phyloP scores from a whole-genome alignment of 2,329 filamentous ascomycete genomes.

The Sphaerulina vaccinii region DNA sequence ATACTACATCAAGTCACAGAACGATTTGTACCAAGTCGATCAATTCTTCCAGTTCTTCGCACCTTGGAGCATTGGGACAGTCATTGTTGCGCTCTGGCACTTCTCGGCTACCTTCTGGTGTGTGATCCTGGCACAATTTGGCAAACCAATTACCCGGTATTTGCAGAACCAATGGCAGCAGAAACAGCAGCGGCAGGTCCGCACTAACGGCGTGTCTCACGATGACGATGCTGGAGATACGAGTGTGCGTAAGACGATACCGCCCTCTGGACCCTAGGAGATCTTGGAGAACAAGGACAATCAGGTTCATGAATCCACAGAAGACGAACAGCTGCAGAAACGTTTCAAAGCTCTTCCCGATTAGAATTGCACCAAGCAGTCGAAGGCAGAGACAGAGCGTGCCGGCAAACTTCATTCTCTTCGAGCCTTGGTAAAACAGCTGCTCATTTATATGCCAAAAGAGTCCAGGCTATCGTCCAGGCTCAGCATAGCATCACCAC shows the following conservation, averaged over 20 bases:
- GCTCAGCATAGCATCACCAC: neutral
- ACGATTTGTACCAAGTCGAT: constrained; percentile 77
- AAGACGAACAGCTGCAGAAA: neutral
- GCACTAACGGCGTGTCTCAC: constrained; percentile 9
- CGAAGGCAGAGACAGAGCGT: too few species aligned
- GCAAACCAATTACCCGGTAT: constrained; percentile 49
- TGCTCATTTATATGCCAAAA: neutral
- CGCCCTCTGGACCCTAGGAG: too few species aligned
- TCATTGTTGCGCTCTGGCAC: constrained; percentile 61
- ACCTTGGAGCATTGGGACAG: constrained; percentile 51
- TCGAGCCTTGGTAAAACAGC: too few species aligned
- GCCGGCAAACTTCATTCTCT: too few species aligned
- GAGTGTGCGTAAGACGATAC: too few species aligned
- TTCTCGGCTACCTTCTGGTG: constrained; percentile 63
- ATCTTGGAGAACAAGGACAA: too few species aligned
- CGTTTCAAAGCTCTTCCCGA: neutral
- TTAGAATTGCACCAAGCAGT: neutral
- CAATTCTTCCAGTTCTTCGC: constrained; percentile 73
- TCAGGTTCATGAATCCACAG: neutral
- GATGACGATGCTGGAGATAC: too few species aligned
- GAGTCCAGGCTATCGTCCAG: neutral
- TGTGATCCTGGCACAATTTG: constrained; percentile 55
- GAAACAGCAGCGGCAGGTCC: constrained; percentile 5
- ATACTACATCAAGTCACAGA: constrained; percentile 73
- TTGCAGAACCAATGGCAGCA: constrained; percentile 12